Conservation (phyloP, 1,284 basidiomycete genomes). For the Phlebopus sp. region DNA sequence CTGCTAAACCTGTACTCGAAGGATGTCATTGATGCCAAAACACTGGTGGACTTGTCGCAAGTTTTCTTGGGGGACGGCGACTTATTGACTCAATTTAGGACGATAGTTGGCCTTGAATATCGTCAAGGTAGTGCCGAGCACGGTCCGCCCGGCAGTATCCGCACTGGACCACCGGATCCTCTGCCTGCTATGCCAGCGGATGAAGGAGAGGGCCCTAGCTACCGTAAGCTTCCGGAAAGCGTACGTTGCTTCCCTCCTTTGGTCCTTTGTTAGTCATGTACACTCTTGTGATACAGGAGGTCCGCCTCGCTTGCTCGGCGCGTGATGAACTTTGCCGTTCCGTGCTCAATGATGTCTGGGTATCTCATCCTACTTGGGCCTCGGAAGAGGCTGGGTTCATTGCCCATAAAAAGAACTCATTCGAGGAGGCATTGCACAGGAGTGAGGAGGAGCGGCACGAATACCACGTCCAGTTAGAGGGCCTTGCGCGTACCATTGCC, state of each 20-base stretch:
- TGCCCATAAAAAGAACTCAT: conserved; percentile 95
- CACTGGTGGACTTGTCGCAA: conserved; percentile 78
- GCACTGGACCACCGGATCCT: conserved; percentile 66
- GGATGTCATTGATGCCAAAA: conserved; percentile 87
- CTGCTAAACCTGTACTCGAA: conserved; percentile 78
- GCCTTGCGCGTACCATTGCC: conserved; percentile 87
- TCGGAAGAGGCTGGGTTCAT: conserved; percentile 95
- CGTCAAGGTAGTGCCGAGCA: conserved; percentile 65
- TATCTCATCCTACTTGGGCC: conserved; percentile 97
- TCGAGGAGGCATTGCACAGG: conserved; percentile 94
- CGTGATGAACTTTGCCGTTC: conserved; percentile 95
- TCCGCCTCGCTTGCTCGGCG: conserved; percentile 88
- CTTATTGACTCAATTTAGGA: conserved; percentile 84
- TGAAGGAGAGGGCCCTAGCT: conserved; percentile 83
- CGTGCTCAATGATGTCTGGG: conserved; percentile 95
- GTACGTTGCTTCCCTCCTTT: conserved; percentile 40
- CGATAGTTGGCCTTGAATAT: conserved; percentile 78
- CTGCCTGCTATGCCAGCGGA: conserved; percentile 68
- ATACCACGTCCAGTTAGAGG: conserved; percentile 96
- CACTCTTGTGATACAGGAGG: conserved; percentile 57
- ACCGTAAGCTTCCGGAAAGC: conserved; percentile 84
- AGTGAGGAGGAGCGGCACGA: conserved; percentile 99
- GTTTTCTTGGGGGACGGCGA: conserved; percentile 82
- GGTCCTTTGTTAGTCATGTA: background rate
- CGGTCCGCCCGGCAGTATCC: conserved; percentile 75